phyloP scores from a whole-genome alignment of 176 grass and related monocot genomes.

The Avena insularis region DNA sequence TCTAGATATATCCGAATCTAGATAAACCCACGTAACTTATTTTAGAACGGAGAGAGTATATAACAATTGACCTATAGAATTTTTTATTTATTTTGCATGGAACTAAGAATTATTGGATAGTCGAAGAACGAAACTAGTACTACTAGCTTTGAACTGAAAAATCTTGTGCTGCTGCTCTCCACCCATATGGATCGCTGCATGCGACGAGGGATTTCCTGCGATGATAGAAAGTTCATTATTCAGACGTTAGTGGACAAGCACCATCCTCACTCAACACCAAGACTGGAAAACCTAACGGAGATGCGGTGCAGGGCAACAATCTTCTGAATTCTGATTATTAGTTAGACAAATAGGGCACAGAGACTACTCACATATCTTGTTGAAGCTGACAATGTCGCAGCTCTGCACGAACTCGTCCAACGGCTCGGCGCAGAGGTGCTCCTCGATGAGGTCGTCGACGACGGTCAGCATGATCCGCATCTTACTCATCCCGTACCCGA shows the following conservation, averaged over 20 bases:
- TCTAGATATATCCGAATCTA: too few species aligned
- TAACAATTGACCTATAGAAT: too few species aligned
- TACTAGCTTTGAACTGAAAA: background rate
- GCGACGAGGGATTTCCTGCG: background rate
- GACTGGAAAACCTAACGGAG: background rate
- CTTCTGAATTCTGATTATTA: background rate
- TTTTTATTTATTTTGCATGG: too few species aligned
- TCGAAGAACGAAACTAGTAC: too few species aligned
- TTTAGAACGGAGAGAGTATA: too few species aligned
- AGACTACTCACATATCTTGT: conserved; percentile 61
- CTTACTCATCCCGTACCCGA: conserved; percentile 72
- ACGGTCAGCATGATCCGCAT: conserved; percentile 76
- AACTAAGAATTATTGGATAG: too few species aligned
- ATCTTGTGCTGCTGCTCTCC: background rate
- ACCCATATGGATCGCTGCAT: background rate
- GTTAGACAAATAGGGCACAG: background rate
- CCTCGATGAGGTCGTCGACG: conserved; percentile 60
- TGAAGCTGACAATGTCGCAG: conserved; percentile 69
- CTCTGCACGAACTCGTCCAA: conserved; percentile 65
- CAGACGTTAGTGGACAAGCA: background rate
- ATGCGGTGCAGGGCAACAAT: background rate
- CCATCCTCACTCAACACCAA: background rate
- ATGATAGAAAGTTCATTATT: background rate
- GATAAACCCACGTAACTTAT: too few species aligned
- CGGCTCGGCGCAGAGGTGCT: conserved; percentile 46